Percentiles rank a stretch among this genome's conserved stretches.
Evolutionary conservation across 148 eudicot species (phyloP).

Genomic region (Pharnaceum exiguum): DNA sequence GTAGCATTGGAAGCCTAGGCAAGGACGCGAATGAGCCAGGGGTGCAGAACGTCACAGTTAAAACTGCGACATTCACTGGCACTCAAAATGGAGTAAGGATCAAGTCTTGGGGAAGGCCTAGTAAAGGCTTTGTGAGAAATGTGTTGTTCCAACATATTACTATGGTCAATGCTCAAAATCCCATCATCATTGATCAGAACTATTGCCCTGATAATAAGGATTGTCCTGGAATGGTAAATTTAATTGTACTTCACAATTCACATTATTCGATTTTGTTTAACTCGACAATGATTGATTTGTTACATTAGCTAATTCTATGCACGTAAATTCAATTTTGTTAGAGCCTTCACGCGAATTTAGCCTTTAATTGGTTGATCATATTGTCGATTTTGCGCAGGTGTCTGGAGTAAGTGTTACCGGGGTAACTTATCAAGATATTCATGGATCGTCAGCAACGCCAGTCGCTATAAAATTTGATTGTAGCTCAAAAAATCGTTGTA

Average conservation of each 20-base stretch:
- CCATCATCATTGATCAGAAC: constrained; percentile 38
- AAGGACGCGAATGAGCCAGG: constrained; percentile 26
- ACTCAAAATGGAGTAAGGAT: constrained; percentile 39
- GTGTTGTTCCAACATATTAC: constrained; percentile 28
- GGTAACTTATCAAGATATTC: constrained; percentile 28
- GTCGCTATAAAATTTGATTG: constrained; percentile 10
- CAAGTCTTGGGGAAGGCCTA: constrained; percentile 38
- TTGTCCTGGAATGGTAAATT: constrained; percentile 29
- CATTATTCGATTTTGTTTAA: too few relatives aligned
- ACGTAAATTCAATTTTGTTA: too few relatives aligned
- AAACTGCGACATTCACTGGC: constrained; percentile 25
- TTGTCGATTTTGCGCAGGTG: constrained; percentile 13
- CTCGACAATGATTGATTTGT: too few relatives aligned
- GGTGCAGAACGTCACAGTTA: constrained; percentile 42
- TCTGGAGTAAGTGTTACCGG: constrained; percentile 18
- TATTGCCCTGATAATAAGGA: constrained; percentile 30
- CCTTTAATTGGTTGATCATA: too few relatives aligned
- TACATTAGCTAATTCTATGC: too few relatives aligned
- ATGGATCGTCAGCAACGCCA: constrained; percentile 27
- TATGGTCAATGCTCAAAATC: constrained; percentile 35
- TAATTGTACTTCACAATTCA: neutral
- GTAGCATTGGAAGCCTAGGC: constrained; percentile 43
- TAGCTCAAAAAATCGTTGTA: constrained; percentile 3
- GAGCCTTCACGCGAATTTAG: too few relatives aligned
- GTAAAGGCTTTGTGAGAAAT: constrained; percentile 25